A percentile compares a stretch with the other conserved stretches of the same genome.
Evolutionary conservation across 371 early-diverging fungal species (phyloP).

Genomic region (Furculomyces boomerangus): DNA sequence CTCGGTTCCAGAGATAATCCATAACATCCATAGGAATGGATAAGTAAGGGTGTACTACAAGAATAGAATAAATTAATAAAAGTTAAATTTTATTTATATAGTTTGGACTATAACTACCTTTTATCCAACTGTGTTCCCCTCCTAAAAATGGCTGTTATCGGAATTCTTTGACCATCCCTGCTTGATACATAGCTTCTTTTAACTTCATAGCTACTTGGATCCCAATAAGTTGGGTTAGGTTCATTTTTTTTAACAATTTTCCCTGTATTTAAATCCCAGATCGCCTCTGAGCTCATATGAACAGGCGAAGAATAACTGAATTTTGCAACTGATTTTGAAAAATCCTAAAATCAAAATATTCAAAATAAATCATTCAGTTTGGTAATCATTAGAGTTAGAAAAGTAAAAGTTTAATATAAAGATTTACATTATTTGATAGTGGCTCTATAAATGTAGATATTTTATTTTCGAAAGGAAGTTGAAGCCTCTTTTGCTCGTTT

Average conservation of each 20-base stretch:
- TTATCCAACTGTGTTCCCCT: neutral
- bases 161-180: neutral
- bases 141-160: neutral
- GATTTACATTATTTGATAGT: neutral
- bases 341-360: neutral
- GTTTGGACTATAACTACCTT: neutral
- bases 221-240: neutral
- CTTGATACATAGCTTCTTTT: neutral
- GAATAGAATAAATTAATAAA: neutral
- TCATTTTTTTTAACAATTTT: neutral
- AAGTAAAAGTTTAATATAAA: neutral
- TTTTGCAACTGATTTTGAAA: neutral
- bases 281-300: neutral
- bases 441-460: neutral
- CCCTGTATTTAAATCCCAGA: neutral
- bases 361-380: neutral
- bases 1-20: constrained; percentile 60
- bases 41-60: too few species aligned
- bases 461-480: neutral
- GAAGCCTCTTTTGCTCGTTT: neutral
- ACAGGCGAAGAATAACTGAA: constrained; percentile 3
- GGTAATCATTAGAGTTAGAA: neutral
- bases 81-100: neutral
- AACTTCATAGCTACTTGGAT: neutral
- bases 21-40: constrained; percentile 55